These are phyloP conservation scores for Phytophthora idaei DNA, from an alignment of 352 stramenopile genomes.

Conservation along the genomic window DNA sequence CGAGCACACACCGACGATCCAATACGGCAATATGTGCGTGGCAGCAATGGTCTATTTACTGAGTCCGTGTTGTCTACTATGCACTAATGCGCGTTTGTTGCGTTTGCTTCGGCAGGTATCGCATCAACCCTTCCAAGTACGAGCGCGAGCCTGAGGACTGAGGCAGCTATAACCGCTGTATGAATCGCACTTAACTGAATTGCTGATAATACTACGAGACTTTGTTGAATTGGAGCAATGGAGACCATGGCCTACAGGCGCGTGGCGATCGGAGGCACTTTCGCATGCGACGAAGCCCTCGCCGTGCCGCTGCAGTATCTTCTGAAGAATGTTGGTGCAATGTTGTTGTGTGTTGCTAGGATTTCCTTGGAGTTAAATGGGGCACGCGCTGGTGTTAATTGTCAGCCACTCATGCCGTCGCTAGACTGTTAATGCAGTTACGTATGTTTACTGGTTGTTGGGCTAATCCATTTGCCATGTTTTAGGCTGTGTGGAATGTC, in stretches of 20 bases:
- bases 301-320: constrained; percentile 58
- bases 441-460: neutral
- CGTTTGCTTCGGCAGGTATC: constrained; percentile 53
- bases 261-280: constrained; percentile 60
- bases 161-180: neutral
- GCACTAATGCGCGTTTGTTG: neutral
- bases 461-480: constrained; percentile 9
- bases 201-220: constrained; percentile 12
- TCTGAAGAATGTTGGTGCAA: constrained; percentile 48
- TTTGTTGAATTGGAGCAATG: constrained; percentile 12
- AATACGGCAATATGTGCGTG: constrained; percentile 85
- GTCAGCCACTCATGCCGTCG: neutral
- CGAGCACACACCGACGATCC: constrained; percentile 80
- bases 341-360: constrained; percentile 13
- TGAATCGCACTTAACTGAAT: constrained; percentile 36
- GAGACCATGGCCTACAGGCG: constrained; percentile 22
- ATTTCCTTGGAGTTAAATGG: neutral
- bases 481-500: constrained; percentile 34
- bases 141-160: constrained; percentile 55
- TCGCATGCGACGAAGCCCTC: constrained; percentile 63
- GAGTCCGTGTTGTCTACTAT: neutral
- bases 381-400: constrained; percentile 3
- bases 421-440: neutral
- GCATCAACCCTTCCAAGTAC: constrained; percentile 78
- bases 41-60: neutral